Base-by-base conservation (phyloP, 148 eudicot species). In the Arbutus unedo region DNA sequence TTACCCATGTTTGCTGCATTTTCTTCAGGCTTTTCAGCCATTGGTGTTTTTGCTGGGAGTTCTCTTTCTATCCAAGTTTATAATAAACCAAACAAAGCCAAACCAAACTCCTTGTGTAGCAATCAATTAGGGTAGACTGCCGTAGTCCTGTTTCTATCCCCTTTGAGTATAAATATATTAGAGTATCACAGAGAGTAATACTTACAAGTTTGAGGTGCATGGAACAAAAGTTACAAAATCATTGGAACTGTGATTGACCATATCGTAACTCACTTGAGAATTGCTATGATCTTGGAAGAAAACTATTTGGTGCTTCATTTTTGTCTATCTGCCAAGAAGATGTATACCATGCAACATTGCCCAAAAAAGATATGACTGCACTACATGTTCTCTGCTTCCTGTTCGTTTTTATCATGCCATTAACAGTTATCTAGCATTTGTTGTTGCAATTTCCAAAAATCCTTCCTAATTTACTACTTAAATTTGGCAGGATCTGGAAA, bases 401-500 rank as follows among this genome's bases (percentile, higher is more conserved):
- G 54, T 25, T 79, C 73, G 6, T 82, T 79, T 56, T 85, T 55
- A 18, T 67, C 80, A 21, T 82, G 77, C 72, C 79, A 75, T 68
- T 79, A 67, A 38, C 19, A 6, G 21, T 13, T 49, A 48, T 14
- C 55, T 64, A 47, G 78, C 81, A 85, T 79, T 82, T 84, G 41
- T 84, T 87, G 51, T 72, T 21, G 55, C 76, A 5, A 31, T 67
- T 55, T 62, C 78, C 76, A 50, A 82, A 54, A 21, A 70, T 74
- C 81, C 79, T 90, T 49, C 79, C 83, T 88, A 81, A 70, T 68
- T 54, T 88, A 31, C 59, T 64, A 8, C 41, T 64, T 80, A 64
- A 55, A 86, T 85, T 85, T 85, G 87, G 88, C 97, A 93, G 97
- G 97, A 92, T 83, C 86, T 84, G 85, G 92, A 91, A 84, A 75